Evolutionary conservation across 352 stramenopile genomes (phyloP).

Genomic region (Phytopythium delawarense): DNA sequence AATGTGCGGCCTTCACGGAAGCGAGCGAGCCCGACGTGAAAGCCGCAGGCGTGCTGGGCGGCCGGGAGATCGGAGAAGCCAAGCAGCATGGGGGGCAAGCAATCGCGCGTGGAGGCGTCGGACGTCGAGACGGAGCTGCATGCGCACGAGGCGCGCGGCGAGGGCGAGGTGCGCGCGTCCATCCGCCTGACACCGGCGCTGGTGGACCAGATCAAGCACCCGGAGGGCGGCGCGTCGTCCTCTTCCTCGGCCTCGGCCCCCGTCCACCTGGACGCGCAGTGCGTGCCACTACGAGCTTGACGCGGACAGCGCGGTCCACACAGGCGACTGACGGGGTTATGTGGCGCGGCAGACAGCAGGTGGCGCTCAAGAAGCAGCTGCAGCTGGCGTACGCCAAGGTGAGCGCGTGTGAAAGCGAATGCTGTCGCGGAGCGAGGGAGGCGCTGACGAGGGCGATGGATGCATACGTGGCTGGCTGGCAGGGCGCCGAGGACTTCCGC

Average conservation of each 20-base stretch:
- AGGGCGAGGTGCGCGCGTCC: slow-evolving; percentile 43
- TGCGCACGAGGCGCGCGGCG: slow-evolving; percentile 30
- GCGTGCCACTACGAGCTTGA: slow-evolving; percentile 4
- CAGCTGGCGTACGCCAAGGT: slow-evolving; percentile 79
- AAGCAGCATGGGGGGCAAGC: slow-evolving; percentile 63
- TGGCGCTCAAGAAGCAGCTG: slow-evolving; percentile 63
- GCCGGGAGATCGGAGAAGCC: slow-evolving; percentile 9
- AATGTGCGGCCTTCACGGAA: neutral
- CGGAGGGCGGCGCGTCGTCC: slow-evolving; percentile 10
- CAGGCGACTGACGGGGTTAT: neutral
- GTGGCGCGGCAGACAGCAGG: slow-evolving; percentile 39
- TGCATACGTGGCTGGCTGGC: neutral
- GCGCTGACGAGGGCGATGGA: neutral
- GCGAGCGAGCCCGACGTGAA: slow-evolving; percentile 35
- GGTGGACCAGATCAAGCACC: slow-evolving; percentile 64
- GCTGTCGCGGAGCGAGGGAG: neutral
- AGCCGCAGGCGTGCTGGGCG: neutral
- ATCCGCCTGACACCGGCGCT: slow-evolving; percentile 71
- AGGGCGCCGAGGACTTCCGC: slow-evolving; percentile 69
- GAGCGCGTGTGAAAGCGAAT: neutral
- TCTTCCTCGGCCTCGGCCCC: slow-evolving; percentile 4
- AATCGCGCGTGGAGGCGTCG: slow-evolving; percentile 67
- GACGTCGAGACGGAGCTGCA: slow-evolving; percentile 53
- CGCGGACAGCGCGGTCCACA: no score
- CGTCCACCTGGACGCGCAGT: slow-evolving; percentile 36